Evolutionary conservation across 2,329 filamentous ascomycete genomes (phyloP).

Genomic region (Colletotrichum filicis): DNA sequence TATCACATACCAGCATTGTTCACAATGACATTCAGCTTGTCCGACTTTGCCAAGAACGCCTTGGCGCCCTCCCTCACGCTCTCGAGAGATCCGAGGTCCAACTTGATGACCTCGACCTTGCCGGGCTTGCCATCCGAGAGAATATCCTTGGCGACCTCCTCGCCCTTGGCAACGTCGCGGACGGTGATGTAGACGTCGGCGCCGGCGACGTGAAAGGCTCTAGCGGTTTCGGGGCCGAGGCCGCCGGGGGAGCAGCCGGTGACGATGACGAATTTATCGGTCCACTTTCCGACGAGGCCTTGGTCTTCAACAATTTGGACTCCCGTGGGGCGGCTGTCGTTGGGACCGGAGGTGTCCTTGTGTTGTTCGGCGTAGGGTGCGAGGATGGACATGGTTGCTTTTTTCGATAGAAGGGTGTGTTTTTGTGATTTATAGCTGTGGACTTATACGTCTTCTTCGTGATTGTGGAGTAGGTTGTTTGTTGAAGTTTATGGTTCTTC

Average conservation of each 20-base stretch:
- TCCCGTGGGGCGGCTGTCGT: constrained; percentile 36
- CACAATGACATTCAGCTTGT: constrained; percentile 37
- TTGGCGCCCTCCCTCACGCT: constrained; percentile 42
- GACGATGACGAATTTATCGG: constrained; percentile 30
- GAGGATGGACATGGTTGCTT: background rate
- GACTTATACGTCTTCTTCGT: background rate
- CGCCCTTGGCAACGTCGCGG: constrained; percentile 23
- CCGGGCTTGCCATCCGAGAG: constrained; percentile 33
- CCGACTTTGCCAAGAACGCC: constrained; percentile 29
- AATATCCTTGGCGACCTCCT: constrained; percentile 27
- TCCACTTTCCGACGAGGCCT: constrained; percentile 30
- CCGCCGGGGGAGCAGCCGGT: constrained; percentile 54
- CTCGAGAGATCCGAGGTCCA: constrained; percentile 45
- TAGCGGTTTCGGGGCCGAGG: constrained; percentile 55
- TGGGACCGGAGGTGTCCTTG: constrained; percentile 29
- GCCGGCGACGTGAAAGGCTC: constrained; percentile 30
- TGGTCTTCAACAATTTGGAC: constrained; percentile 36
- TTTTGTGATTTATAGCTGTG: background rate
- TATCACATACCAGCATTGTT: constrained; percentile 39
- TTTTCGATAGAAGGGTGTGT: background rate
- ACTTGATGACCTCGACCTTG: constrained; percentile 44
- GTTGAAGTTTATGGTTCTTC: background rate
- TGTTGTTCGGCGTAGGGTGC: constrained; percentile 29
- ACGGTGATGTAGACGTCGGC: constrained; percentile 33
- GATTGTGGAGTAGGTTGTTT: background rate